A percentile compares a stretch with the other conserved stretches of the same genome.
phyloP scores from a whole-genome alignment of 2,329 filamentous ascomycete genomes.

The Colletotrichum tamarilloi region DNA sequence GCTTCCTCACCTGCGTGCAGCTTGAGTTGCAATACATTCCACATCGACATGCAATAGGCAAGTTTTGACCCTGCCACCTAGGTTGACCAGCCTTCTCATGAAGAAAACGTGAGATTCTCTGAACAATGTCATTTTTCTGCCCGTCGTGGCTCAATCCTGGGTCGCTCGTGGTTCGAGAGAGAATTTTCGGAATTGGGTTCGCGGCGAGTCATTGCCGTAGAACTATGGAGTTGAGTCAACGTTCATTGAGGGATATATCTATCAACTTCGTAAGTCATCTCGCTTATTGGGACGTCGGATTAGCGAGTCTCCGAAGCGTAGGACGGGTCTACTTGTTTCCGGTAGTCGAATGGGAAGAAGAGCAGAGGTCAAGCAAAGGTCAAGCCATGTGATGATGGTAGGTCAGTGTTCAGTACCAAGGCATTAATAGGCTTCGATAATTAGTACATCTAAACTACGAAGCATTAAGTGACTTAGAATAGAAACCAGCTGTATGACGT shows the following conservation, averaged over 20 bases:
- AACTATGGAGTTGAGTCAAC: not conserved
- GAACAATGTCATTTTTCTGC: not conserved
- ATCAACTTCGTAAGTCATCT: not conserved
- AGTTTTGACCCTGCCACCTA: not conserved
- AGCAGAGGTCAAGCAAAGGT: not conserved
- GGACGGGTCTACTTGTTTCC: not conserved
- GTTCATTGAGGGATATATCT: not conserved
- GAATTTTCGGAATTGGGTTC: not conserved
- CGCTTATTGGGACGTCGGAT: not conserved
- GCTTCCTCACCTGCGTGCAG: not conserved
- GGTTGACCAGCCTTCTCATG: not conserved
- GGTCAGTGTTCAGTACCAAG: no score
- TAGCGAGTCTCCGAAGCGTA: not conserved
- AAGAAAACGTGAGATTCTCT: not conserved
- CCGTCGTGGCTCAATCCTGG: not conserved
- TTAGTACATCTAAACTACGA: no score
- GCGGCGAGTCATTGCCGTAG: not conserved
- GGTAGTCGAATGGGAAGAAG: not conserved
- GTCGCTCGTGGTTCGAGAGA: not conserved
- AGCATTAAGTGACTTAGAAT: no score
- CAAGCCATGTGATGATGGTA: not conserved
- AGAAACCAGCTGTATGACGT: no score
- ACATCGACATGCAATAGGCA: not conserved
- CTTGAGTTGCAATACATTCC: not conserved
- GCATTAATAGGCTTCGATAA: no score